Evolutionary conservation across 169 alveolate genomes (phyloP), one percentile per base, ranked within the genome.

Genomic region (Plasmodium malariae): DNA sequence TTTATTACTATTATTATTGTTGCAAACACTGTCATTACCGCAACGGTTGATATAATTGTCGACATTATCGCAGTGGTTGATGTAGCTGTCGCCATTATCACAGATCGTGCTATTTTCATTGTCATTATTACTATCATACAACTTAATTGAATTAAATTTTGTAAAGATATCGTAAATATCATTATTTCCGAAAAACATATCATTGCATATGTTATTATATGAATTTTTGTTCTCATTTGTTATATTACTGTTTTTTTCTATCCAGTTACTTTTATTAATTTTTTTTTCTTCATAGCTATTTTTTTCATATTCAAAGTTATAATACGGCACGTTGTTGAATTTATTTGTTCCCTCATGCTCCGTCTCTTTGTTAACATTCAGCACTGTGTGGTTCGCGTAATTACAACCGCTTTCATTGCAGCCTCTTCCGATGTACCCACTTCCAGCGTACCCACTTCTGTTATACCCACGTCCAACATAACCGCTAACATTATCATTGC

Each of bases 91-190:
- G 43, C 45, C 45, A 34, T 24, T 37, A 14, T 4, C 60, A 34
- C 28, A 14, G 19, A 14, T 24, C 19, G 45, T 43, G 32, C 11
- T 19, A 30, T n/a, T 65, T 49, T 12, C 54, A 26, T 45, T 59
- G 30, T 7, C 80, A 17, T n/a, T 68, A 24, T 57, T 78, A 54
- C 28, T 9, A 12, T 51, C 71, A 54, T 19, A 32, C 5, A 51
- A 0, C 32, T 83, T 67, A 11, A 69, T 19, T 30, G 73, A 36
- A 54, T 68, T 69, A 62, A 83, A 55, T 9, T 72, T 55, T 11
- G 83, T 21, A 83, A 67, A 83, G n/a, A 83, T 71, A 43, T 83
- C 91, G 54, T 83, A 69, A 12, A 83, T 68, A 45, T 67, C 67
- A 30, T 68, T 70, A 48, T 67, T 68, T 59, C 51, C 71, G 68